phyloP scores from a whole-genome alignment of 1,139 yeast genomes.

The Scheffersomyces insectosa region DNA sequence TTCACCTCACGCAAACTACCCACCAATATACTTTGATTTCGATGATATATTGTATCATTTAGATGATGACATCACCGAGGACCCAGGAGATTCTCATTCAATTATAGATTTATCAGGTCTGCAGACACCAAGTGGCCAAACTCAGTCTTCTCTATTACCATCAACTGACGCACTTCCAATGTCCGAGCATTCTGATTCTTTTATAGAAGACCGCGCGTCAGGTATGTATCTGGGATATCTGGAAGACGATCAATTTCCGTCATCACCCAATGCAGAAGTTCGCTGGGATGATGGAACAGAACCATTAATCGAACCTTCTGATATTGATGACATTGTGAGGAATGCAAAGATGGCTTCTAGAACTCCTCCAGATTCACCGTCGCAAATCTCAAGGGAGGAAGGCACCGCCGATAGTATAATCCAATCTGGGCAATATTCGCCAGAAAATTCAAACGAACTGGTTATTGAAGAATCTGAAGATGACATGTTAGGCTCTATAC shows the following conservation, averaged over 20 bases:
- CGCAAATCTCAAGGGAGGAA: no score
- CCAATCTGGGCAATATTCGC: no score
- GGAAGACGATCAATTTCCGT: conserved; percentile 3
- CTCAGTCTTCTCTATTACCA: not conserved
- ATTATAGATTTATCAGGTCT: conserved; percentile 8
- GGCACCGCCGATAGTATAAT: no score
- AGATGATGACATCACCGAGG: conserved; percentile 1
- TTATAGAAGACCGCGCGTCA: conserved; percentile 6
- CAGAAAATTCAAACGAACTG: conserved; percentile 1
- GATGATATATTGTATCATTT: conserved; percentile 14
- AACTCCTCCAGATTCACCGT: no score
- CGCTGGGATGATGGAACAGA: not conserved
- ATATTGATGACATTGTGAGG: no score
- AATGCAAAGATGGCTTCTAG: no score
- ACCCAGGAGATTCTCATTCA: not conserved
- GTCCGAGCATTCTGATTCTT: conserved; percentile 3
- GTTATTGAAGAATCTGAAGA: conserved; percentile 16
- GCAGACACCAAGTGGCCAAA: not conserved
- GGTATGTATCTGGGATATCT: conserved; percentile 2
- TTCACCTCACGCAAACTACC: conserved; percentile 8
- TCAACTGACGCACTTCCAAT: not conserved
- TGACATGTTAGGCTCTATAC: conserved; percentile 6
- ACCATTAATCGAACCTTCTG: no score
- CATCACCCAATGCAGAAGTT: not conserved
- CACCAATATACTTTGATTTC: conserved; percentile 26